Conservation (phyloP, 441 rosid genomes). For the Bocquillonia castaneifolia region DNA sequence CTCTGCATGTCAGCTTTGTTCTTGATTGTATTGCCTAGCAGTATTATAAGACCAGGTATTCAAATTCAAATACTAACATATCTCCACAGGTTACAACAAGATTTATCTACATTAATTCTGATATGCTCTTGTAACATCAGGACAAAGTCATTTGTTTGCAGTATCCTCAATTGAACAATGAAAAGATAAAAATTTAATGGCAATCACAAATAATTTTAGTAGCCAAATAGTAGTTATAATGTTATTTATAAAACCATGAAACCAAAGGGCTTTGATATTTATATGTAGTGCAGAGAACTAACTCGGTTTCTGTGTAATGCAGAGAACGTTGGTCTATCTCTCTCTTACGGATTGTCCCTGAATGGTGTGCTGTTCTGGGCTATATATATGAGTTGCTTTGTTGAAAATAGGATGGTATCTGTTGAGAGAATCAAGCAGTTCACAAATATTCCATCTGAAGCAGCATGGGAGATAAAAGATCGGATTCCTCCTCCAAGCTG, state of each 20-base stretch:
- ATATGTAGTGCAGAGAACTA: not conserved
- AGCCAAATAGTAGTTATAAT: not conserved
- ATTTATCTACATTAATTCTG: constrained; percentile 5
- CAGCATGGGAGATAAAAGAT: constrained; percentile 64
- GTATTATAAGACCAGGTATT: constrained; percentile 79
- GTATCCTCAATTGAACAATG: too few species aligned
- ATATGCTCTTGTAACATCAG: not conserved
- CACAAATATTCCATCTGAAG: constrained; percentile 69
- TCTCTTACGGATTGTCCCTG: constrained; percentile 85
- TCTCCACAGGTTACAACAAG: not conserved
- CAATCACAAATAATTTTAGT: too few species aligned
- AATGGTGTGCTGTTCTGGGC: constrained; percentile 77
- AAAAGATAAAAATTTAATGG: too few species aligned
- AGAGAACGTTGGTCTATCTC: constrained; percentile 89
- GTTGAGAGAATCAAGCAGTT: constrained; percentile 90
- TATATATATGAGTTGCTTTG: constrained; percentile 71
- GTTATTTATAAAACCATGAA: not conserved
- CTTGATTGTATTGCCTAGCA: constrained; percentile 79
- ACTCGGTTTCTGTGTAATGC: constrained; percentile 20
- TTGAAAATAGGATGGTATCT: constrained; percentile 89
- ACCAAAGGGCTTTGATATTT: not conserved
- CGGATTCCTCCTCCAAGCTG: constrained; percentile 65
- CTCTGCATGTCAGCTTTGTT: constrained; percentile 79
- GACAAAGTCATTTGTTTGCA: too few species aligned
- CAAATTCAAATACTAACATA: constrained; percentile 15